Evolutionary conservation across 2,329 filamentous ascomycete genomes (phyloP), one percentile per base, ranked within the genome.

Genomic region (Ambrosiella cleistominuta): DNA sequence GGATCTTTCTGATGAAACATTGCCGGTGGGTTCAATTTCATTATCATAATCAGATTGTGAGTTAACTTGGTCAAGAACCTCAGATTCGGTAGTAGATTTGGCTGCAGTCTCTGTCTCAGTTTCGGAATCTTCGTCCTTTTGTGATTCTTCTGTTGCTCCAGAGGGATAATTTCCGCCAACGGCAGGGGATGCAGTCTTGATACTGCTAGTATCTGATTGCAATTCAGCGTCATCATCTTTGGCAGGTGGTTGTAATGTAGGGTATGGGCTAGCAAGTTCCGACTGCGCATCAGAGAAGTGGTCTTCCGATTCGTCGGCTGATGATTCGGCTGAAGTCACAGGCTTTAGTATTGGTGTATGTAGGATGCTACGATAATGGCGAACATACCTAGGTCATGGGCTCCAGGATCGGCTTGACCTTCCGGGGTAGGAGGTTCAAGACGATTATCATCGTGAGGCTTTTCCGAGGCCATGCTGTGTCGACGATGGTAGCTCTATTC

Each of bases 231-330:
- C 52, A 40, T 54, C 52, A n/a, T 54, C 52, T 36, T 50, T 45
- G 27, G 35, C n/a, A 79, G 80, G 57, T 81, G 75, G 17, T 79
- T 76, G 12, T 77, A 77, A 61, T 17, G 15, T n/a, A 66, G 59
- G 65, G 5, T 68, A 69, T 7, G 70, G 72, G 66, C 68, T 77
- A 63, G 64, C 68, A 60, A 66, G 72, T 58, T 68, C 75, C 39
- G 80, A 82, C 57, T 78, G 78, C 39, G 82, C 81, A 66, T 85
- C 82, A 55, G 79, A 83, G 68, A 83, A 85, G 69, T 85, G 82
- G 63, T 85, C 82, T 51, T 85, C 82, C 36, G 80, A 83, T 62
- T 84, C 82, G 17, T 61, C 59, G 44, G 59, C 56, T 19, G 59
- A 60, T 38, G 56, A 42, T 53, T 60, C 59, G 9, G 56, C 59